These are phyloP conservation scores for Trametes cingulata DNA, from an alignment of 768 basidiomycete species.

Conservation along the genomic window DNA sequence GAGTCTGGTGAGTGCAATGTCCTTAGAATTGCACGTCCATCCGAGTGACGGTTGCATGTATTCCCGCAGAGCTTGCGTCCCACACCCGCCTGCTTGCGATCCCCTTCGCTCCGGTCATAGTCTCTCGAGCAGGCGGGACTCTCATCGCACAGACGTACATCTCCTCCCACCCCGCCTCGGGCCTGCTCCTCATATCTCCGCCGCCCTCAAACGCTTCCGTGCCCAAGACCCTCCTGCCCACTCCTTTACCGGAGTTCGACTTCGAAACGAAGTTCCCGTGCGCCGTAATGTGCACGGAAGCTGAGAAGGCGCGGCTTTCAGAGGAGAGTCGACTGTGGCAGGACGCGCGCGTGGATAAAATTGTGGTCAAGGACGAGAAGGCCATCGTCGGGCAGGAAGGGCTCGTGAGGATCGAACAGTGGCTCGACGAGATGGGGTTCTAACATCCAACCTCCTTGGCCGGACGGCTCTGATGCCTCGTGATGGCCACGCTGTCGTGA, in stretches of 20 bases:
- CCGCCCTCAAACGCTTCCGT: constrained; percentile 45
- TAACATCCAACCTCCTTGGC: constrained; percentile 26
- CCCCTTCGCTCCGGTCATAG: constrained; percentile 59
- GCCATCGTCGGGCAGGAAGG: constrained; percentile 39
- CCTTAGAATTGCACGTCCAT: not conserved
- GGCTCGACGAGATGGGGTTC: constrained; percentile 58
- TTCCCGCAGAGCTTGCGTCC: constrained; percentile 41
- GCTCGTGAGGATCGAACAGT: constrained; percentile 46
- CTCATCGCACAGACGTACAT: constrained; percentile 69
- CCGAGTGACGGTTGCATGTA: not conserved
- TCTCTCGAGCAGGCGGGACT: constrained; percentile 49
- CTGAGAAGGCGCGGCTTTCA: constrained; percentile 37
- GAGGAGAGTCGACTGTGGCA: constrained; percentile 43
- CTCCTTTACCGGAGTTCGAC: constrained; percentile 50
- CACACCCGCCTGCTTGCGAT: constrained; percentile 44
- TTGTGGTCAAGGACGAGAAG: constrained; percentile 14
- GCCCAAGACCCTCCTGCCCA: constrained; percentile 34
- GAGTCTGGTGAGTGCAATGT: constrained; percentile 38
- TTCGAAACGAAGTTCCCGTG: constrained; percentile 67
- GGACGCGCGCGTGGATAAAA: constrained; percentile 30
- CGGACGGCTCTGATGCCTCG: not conserved
- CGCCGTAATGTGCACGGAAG: constrained; percentile 44
- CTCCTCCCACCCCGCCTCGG: constrained; percentile 64
- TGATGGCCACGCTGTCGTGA: not conserved
- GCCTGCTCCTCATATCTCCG: constrained; percentile 61